These are phyloP conservation scores for Tetracentron sinense DNA, from an alignment of 164 flowering plant species.

Conservation along the genomic window DNA sequence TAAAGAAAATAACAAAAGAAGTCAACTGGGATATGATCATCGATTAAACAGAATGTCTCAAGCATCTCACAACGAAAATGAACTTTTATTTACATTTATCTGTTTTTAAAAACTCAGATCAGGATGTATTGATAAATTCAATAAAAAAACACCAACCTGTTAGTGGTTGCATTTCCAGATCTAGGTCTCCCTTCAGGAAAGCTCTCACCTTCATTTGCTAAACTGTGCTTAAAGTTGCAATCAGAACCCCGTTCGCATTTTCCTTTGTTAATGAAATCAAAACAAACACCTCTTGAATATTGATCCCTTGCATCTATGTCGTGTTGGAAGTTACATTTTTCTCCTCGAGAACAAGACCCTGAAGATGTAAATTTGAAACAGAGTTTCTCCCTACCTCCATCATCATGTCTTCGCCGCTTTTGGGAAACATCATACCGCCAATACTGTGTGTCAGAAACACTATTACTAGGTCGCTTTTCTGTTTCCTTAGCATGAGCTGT, in stretches of 20 bases:
- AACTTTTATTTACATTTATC: neutral
- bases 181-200: constrained; percentile 31
- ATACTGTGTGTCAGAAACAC: constrained; percentile 60
- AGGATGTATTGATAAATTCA: too few relatives aligned
- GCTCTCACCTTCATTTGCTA: constrained; percentile 52
- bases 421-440: constrained; percentile 92
- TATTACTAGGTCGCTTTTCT: constrained; percentile 40
- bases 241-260: constrained; percentile 90
- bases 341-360: constrained; percentile 81
- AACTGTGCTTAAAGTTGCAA: constrained; percentile 74
- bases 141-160: constrained; percentile 44
- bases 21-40: neutral
- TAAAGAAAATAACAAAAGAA: neutral
- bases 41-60: neutral
- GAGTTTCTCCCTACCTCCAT: constrained; percentile 45
- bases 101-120: neutral
- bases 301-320: constrained; percentile 70
- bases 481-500: constrained; percentile 29
- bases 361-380: constrained; percentile 83
- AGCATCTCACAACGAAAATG: neutral
- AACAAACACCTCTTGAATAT: constrained; percentile 73
- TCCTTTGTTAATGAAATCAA: constrained; percentile 88
- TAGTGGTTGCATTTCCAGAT: constrained; percentile 31
- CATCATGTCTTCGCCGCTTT: constrained; percentile 67
- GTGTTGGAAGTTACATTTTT: constrained; percentile 73